phyloP scores from a whole-genome alignment of 768 basidiomycete genomes.

The Inosperma sp. region DNA sequence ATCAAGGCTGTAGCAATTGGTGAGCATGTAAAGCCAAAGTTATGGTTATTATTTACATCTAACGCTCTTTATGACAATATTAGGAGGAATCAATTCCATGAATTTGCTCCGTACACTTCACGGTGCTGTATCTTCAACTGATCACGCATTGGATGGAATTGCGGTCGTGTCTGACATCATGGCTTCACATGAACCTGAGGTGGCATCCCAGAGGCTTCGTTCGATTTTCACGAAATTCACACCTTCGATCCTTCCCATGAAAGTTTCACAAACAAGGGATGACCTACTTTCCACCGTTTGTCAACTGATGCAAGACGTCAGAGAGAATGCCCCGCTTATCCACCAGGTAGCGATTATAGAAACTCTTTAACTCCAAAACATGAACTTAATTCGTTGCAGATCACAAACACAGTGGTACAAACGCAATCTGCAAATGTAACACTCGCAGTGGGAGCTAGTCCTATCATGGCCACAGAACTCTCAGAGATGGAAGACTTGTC shows the following conservation, averaged over 20 bases:
- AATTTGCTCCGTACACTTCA: constrained; percentile 76
- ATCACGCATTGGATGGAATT: constrained; percentile 67
- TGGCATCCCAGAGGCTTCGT: constrained; percentile 44
- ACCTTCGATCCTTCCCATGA: constrained; percentile 1
- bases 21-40: too few relatives aligned
- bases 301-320: constrained; percentile 48
- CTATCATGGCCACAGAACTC: constrained; percentile 88
- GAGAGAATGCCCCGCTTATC: constrained; percentile 60
- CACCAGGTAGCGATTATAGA: constrained; percentile 54
- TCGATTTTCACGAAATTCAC: constrained; percentile 44
- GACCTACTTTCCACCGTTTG: constrained; percentile 38
- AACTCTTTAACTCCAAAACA: background rate
- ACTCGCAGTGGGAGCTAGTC: constrained; percentile 81
- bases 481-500: constrained; percentile 80
- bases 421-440: constrained; percentile 91
- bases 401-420: constrained; percentile 84
- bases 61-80: background rate
- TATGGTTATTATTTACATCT: too few relatives aligned
- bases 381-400: constrained; percentile 41
- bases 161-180: constrained; percentile 89
- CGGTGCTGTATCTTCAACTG: constrained; percentile 56
- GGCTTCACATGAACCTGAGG: constrained; percentile 51
- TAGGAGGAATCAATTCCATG: constrained; percentile 81
- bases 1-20: constrained; percentile 84
- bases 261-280: background rate